phyloP scores from a whole-genome alignment of 306 rosid genomes.

The Quercus robur region DNA sequence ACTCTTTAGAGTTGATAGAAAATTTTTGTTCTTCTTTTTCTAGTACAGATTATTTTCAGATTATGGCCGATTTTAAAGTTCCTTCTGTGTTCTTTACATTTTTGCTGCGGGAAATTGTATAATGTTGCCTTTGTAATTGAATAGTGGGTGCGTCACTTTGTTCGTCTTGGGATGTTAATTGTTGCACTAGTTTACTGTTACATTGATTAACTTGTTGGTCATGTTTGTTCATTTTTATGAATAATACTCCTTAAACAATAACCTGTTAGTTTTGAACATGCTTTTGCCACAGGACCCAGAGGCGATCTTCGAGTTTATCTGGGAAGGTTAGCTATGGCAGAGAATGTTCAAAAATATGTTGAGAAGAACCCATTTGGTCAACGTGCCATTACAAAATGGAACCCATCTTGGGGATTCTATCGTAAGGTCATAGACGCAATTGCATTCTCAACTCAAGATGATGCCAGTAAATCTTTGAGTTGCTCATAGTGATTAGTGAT shows the following conservation, averaged over 20 bases:
- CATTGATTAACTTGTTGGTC: not conserved
- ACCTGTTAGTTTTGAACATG: not conserved
- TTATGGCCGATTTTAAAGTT: not conserved
- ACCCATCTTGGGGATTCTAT: constrained; percentile 59
- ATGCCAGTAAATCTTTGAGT: not conserved
- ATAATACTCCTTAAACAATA: not conserved
- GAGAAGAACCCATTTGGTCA: constrained; percentile 71
- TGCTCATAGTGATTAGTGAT: not conserved
- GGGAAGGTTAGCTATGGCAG: constrained; percentile 57
- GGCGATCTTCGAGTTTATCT: constrained; percentile 71
- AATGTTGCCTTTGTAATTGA: not conserved
- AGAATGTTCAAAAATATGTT: constrained; percentile 60
- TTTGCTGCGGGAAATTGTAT: not conserved
- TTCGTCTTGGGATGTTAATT: not conserved
- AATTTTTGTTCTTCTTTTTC: not conserved
- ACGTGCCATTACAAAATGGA: constrained; percentile 49
- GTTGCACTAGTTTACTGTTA: not conserved
- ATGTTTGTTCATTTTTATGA: not conserved
- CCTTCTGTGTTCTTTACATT: not conserved
- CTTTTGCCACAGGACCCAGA: constrained; percentile 52
- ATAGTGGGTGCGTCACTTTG: not conserved
- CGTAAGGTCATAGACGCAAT: constrained; percentile 15
- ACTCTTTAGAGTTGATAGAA: not conserved
- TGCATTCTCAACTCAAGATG: not conserved
- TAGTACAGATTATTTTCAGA: not conserved